Evolutionary conservation across 75 land plant species (phyloP).

Genomic region (Larix kaempferi): DNA sequence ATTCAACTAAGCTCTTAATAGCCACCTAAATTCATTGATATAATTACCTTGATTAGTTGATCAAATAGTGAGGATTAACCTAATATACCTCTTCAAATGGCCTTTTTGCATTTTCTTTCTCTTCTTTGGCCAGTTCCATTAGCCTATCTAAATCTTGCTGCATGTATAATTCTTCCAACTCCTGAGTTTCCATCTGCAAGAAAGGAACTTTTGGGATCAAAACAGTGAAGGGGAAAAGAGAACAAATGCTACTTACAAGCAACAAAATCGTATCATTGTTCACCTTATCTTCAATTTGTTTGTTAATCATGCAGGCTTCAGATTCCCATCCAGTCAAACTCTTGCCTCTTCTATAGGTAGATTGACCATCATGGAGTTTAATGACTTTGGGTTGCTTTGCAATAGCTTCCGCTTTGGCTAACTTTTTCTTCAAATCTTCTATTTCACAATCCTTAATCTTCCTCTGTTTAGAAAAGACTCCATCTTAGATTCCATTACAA

Average conservation of each 20-base stretch:
- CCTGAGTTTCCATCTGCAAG: constrained; percentile 52
- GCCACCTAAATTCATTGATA: not conserved
- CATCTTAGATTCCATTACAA: not conserved
- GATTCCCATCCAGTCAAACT: constrained; percentile 39
- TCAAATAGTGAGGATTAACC: not conserved
- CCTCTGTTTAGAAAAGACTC: constrained; percentile 31
- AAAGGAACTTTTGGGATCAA: constrained; percentile 1
- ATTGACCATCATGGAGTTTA: not conserved
- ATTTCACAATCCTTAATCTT: constrained; percentile 35
- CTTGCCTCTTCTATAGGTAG: constrained; percentile 17
- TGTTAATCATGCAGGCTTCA: constrained; percentile 44
- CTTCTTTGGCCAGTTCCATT: constrained; percentile 42
- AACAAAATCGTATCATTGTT: not conserved
- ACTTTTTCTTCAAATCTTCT: constrained; percentile 37
- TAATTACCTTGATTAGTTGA: not conserved
- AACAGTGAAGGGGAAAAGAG: not conserved
- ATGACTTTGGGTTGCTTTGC: constrained; percentile 18
- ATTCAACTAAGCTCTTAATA: not conserved
- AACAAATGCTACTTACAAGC: not conserved
- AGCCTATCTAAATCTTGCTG: constrained; percentile 58
- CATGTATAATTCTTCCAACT: constrained; percentile 58
- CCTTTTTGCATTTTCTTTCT: constrained; percentile 13
- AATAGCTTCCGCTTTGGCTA: constrained; percentile 28
- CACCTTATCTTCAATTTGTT: constrained; percentile 72
- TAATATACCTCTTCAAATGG: constrained; percentile 17